These are phyloP conservation scores for Raphanus hybrid DNA, from an alignment of 441 rosid genomes.

Conservation along the genomic window DNA sequence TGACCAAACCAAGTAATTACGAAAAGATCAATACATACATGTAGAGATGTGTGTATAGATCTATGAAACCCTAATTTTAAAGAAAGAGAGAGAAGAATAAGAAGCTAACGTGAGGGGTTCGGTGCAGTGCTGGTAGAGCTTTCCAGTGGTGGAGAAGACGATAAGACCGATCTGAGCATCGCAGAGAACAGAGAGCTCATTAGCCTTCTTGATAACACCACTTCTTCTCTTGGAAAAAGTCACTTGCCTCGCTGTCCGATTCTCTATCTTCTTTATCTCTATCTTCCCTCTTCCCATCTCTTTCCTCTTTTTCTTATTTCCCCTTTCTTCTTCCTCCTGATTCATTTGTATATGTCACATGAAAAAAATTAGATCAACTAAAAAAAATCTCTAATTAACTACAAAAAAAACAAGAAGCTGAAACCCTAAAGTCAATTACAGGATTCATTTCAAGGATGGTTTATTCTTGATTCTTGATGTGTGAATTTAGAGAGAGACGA, in stretches of 20 bases:
- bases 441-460: conserved; percentile 31
- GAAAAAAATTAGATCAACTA: conserved; percentile 18
- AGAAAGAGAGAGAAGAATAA: conserved; percentile 23
- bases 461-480: conserved; percentile 31
- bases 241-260: conserved; percentile 44
- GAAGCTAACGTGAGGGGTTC: conserved; percentile 28
- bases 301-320: conserved; percentile 25
- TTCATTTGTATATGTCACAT: conserved; percentile 17
- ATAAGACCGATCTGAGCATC: conserved; percentile 47
- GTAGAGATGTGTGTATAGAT: conserved; percentile 24
- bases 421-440: conserved; percentile 40
- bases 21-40: conserved; percentile 20
- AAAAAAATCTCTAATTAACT: conserved; percentile 5
- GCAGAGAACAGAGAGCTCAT: conserved; percentile 42
- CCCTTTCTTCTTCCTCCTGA: conserved; percentile 38
- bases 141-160: conserved; percentile 44
- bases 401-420: conserved; percentile 13
- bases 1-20: neutral
- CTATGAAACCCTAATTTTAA: conserved; percentile 40
- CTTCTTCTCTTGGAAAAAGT: conserved; percentile 46
- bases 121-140: conserved; percentile 40
- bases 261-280: conserved; percentile 44
- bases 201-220: conserved; percentile 44
- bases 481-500: conserved; percentile 13
- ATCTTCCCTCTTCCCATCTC: conserved; percentile 44